Evolutionary conservation across 495 filamentous ascomycete genomes (phyloP).

Genomic region (Coniosporium apollinis): DNA sequence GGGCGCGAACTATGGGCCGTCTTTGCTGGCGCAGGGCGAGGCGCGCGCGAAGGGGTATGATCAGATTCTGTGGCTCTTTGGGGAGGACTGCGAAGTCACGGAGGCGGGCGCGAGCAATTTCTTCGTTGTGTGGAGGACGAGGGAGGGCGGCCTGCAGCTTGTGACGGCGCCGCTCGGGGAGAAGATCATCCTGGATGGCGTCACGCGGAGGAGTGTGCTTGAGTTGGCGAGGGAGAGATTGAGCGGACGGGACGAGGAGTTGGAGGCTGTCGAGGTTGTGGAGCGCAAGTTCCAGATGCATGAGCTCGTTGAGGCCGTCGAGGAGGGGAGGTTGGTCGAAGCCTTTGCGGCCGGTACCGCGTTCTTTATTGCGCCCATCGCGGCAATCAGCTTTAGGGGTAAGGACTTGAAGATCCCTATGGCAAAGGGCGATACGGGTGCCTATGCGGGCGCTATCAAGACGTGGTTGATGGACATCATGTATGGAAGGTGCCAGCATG

Average conservation of each 20-base stretch:
- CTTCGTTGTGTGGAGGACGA: slow-evolving; percentile 66
- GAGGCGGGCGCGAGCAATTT: slow-evolving; percentile 90
- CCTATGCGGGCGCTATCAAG: slow-evolving; percentile 55
- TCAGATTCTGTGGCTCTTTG: slow-evolving; percentile 88
- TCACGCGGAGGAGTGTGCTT: slow-evolving; percentile 62
- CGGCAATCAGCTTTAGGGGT: slow-evolving; percentile 53
- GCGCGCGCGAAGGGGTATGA: slow-evolving; percentile 56
- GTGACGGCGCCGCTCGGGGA: slow-evolving; percentile 70
- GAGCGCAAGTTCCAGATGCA: slow-evolving; percentile 67
- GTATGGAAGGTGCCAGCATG: slow-evolving; percentile 65
- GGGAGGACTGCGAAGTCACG: slow-evolving; percentile 54
- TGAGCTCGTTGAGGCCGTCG: slow-evolving; percentile 54
- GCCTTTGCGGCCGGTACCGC: slow-evolving; percentile 80
- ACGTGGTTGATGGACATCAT: slow-evolving; percentile 67
- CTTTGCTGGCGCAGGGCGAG: slow-evolving; percentile 54
- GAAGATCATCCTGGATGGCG: slow-evolving; percentile 68
- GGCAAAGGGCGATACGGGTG: slow-evolving; percentile 38
- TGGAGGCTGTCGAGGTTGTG: slow-evolving; percentile 50
- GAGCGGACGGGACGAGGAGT: slow-evolving; percentile 19
- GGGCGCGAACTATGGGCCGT: slow-evolving; percentile 82
- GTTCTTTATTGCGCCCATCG: slow-evolving; percentile 68
- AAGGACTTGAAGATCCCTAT: slow-evolving; percentile 50
- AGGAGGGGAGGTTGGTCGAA: slow-evolving; percentile 66
- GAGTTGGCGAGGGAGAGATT: slow-evolving; percentile 53
- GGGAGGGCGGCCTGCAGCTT: slow-evolving; percentile 49